A percentile compares a stretch with the other conserved stretches of the same genome.
These are phyloP conservation scores for Daphne laureola DNA, from an alignment of 441 rosid genomes.

Conservation along the genomic window DNA sequence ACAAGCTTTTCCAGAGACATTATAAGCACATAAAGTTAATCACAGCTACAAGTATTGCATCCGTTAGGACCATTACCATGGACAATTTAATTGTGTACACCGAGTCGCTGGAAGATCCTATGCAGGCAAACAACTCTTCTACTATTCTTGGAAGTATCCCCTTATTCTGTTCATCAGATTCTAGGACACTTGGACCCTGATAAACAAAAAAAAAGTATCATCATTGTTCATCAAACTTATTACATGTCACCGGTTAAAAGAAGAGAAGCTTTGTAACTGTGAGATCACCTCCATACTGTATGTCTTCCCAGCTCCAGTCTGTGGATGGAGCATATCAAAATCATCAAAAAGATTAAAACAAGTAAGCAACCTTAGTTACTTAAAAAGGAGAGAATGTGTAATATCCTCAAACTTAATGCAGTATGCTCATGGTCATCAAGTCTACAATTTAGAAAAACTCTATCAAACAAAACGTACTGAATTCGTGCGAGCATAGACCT, in stretches of 20 bases:
- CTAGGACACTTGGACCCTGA: slow-evolving; percentile 63
- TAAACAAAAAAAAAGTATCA: slow-evolving; percentile 10
- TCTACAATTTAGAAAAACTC: too few relatives aligned
- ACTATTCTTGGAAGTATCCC: slow-evolving; percentile 62
- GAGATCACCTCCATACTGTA: slow-evolving; percentile 69
- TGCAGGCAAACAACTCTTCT: slow-evolving; percentile 37
- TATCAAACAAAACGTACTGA: too few relatives aligned
- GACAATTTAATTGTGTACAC: slow-evolving; percentile 40
- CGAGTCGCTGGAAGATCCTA: slow-evolving; percentile 26
- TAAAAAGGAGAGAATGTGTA: too few relatives aligned
- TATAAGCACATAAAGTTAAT: not conserved
- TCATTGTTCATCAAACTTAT: not conserved
- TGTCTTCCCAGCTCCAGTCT: slow-evolving; percentile 98
- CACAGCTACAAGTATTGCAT: not conserved
- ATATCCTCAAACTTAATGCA: too few relatives aligned
- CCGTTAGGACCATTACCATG: slow-evolving; percentile 51
- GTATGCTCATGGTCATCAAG: too few relatives aligned
- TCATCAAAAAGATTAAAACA: slow-evolving; percentile 5
- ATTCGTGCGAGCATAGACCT: too few relatives aligned
- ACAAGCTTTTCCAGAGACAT: not conserved
- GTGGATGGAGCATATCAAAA: slow-evolving; percentile 21
- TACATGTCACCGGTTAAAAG: not conserved
- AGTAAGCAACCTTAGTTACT: too few relatives aligned
- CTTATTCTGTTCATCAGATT: slow-evolving; percentile 45
- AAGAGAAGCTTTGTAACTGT: not conserved